phyloP scores from a whole-genome alignment of 1,139 yeast species.

The Geotrichum bryndzae region DNA sequence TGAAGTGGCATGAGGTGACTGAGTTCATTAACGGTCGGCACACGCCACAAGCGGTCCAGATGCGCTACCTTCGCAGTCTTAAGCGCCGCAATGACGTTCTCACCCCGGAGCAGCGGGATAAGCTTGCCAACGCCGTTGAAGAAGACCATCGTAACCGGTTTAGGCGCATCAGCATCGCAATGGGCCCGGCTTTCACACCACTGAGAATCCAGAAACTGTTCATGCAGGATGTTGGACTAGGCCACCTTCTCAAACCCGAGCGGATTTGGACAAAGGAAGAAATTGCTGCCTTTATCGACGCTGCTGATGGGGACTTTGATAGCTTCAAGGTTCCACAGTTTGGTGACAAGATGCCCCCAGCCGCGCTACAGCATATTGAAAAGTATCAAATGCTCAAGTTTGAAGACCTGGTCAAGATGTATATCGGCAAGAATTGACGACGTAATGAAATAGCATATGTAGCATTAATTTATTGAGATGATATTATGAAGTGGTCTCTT shows the following conservation, averaged over 20 bases:
- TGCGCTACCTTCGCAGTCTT: conserved; percentile 40
- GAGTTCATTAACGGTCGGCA: conserved; percentile 34
- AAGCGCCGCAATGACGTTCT: conserved; percentile 35
- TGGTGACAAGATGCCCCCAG: conserved; percentile 13
- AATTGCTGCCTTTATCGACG: conserved; percentile 14
- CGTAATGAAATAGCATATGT: not conserved
- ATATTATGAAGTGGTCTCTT: conserved; percentile 9
- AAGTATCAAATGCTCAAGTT: conserved; percentile 1
- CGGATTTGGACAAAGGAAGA: conserved; percentile 16
- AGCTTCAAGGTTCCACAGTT: conserved; percentile 13
- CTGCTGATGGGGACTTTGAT: conserved; percentile 18
- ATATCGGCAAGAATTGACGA: conserved; percentile 11
- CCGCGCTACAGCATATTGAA: conserved; percentile 16
- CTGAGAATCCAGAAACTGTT: conserved; percentile 16
- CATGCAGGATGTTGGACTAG: conserved; percentile 14
- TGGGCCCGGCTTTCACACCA: conserved; percentile 29
- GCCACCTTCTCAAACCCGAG: conserved; percentile 5
- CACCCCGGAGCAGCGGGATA: conserved; percentile 33
- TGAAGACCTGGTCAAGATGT: conserved; percentile 10
- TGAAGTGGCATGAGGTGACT: conserved; percentile 40
- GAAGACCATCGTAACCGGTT: conserved; percentile 41
- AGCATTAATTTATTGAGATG: not conserved
- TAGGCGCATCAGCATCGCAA: conserved; percentile 33
- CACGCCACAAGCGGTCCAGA: conserved; percentile 26
- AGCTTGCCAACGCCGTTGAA: conserved; percentile 30